phyloP scores from a whole-genome alignment of 176 grass and related monocot species.

The Panicum miliaceum region DNA sequence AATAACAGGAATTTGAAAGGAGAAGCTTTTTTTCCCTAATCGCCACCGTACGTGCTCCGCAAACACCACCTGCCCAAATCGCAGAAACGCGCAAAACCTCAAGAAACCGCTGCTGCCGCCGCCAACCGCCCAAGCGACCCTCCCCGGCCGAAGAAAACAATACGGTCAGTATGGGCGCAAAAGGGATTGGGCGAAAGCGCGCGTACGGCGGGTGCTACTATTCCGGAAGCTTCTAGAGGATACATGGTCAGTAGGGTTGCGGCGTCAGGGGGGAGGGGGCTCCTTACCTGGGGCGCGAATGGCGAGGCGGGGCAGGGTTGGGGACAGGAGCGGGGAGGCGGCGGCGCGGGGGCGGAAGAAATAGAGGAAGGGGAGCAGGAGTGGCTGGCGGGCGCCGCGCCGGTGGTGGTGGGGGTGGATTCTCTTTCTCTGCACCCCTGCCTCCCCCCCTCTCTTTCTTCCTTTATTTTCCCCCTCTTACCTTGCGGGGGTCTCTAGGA shows the following conservation, averaged over 20 bases:
- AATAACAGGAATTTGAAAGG: not conserved
- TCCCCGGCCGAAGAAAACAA: not conserved
- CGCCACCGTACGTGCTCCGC: not conserved
- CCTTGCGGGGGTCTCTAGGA: not conserved
- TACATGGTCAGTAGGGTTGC: not conserved
- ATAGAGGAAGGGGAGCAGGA: slow-evolving; percentile 5
- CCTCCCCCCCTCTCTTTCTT: not conserved
- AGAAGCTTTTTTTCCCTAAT: not conserved
- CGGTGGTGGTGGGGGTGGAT: slow-evolving; percentile 17
- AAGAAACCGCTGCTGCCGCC: not conserved
- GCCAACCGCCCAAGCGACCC: not conserved
- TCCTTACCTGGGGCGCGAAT: slow-evolving; percentile 31
- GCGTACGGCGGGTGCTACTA: not conserved
- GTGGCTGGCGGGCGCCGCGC: not conserved
- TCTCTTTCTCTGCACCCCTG: not conserved
- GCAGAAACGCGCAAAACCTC: not conserved
- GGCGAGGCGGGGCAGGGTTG: not conserved
- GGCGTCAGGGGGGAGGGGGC: not conserved
- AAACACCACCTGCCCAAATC: not conserved
- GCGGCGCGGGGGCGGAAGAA: slow-evolving; percentile 16
- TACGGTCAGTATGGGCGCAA: not conserved
- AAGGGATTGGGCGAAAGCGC: not conserved
- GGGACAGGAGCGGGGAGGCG: not conserved
- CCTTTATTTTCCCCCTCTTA: not conserved
- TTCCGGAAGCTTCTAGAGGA: slow-evolving; percentile 11